Percentiles rank a stretch among this genome's conserved stretches.
phyloP scores from a whole-genome alignment of 179 eudicot species.

The Silene coronaria region DNA sequence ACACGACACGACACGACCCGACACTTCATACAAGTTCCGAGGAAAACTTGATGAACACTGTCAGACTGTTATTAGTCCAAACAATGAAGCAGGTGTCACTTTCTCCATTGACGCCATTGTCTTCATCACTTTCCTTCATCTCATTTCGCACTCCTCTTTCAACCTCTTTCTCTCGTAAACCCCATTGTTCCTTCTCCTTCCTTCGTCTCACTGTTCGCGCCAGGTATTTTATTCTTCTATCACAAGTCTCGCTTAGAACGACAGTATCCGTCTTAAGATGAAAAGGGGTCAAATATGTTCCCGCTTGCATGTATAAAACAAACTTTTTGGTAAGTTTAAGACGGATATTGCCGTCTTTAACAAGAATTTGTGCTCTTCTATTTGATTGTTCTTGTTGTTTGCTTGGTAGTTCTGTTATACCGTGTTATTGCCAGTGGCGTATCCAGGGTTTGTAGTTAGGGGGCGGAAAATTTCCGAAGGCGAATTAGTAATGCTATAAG shows the following conservation, averaged over 20 bases:
- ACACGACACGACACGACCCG: too few relatives aligned
- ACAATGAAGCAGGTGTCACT: conserved; percentile 20
- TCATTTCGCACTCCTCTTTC: conserved; percentile 19
- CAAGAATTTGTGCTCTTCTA: background rate
- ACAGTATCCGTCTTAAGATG: background rate
- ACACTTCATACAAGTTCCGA: too few relatives aligned
- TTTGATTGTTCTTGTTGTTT: background rate
- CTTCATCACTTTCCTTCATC: conserved; percentile 13
- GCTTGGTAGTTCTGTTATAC: background rate
- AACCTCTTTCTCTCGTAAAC: conserved; percentile 1
- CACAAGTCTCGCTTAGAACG: too few relatives aligned
- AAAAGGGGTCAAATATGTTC: too few relatives aligned
- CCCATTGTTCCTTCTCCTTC: conserved; percentile 11
- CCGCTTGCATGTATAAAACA: too few relatives aligned
- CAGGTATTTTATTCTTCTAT: conserved; percentile 11
- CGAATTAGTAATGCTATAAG: too few relatives aligned
- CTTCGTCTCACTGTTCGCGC: conserved; percentile 22
- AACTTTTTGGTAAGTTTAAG: too few relatives aligned
- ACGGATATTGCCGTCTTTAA: too few relatives aligned
- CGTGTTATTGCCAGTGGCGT: background rate
- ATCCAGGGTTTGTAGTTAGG: too few relatives aligned
- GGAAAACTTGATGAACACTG: too few relatives aligned
- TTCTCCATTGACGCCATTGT: conserved; percentile 15
- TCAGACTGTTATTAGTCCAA: too few relatives aligned
- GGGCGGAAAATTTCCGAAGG: too few relatives aligned